Conservation (phyloP, 306 rosid genomes). For the Prunus campanulata region DNA sequence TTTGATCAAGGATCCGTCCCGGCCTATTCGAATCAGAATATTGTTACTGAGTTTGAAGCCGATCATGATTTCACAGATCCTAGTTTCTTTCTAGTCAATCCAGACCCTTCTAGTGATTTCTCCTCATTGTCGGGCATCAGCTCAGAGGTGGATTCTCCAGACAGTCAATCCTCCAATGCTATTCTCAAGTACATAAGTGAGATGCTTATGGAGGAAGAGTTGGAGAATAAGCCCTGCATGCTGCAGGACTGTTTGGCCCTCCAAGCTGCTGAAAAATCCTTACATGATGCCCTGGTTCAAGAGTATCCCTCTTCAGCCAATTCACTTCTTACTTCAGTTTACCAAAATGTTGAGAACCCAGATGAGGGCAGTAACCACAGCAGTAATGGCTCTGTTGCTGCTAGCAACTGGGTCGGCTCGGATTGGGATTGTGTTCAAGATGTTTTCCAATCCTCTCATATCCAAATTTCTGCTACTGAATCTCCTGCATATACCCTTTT, state of each 20-base stretch:
- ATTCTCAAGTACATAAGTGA: slow-evolving; percentile 63
- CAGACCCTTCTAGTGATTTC: slow-evolving; percentile 13
- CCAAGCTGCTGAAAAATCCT: slow-evolving; percentile 81
- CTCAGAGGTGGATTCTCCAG: slow-evolving; percentile 37
- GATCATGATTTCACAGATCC: slow-evolving; percentile 30
- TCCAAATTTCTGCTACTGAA: not conserved
- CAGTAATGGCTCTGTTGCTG: slow-evolving; percentile 23
- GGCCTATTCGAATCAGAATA: slow-evolving; percentile 25
- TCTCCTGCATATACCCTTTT: slow-evolving; percentile 6
- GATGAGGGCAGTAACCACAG: slow-evolving; percentile 20
- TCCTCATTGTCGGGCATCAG: slow-evolving; percentile 19
- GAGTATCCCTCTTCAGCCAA: slow-evolving; percentile 26
- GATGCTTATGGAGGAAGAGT: slow-evolving; percentile 80
- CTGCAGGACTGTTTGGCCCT: slow-evolving; percentile 70
- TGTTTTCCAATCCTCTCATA: slow-evolving; percentile 1
- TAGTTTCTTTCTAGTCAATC: slow-evolving; percentile 21
- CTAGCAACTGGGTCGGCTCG: slow-evolving; percentile 29
- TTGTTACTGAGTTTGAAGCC: slow-evolving; percentile 24
- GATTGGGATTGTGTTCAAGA: slow-evolving; percentile 20
- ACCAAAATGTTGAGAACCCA: slow-evolving; percentile 18
- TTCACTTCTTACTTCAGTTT: slow-evolving; percentile 5
- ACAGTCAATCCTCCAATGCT: slow-evolving; percentile 37
- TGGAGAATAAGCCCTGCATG: slow-evolving; percentile 72
- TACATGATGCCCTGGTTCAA: slow-evolving; percentile 61
- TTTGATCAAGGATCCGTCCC: slow-evolving; percentile 34